These are phyloP conservation scores for Tolypocladium amazonense DNA, from an alignment of 2,329 filamentous ascomycete genomes.

Conservation along the genomic window DNA sequence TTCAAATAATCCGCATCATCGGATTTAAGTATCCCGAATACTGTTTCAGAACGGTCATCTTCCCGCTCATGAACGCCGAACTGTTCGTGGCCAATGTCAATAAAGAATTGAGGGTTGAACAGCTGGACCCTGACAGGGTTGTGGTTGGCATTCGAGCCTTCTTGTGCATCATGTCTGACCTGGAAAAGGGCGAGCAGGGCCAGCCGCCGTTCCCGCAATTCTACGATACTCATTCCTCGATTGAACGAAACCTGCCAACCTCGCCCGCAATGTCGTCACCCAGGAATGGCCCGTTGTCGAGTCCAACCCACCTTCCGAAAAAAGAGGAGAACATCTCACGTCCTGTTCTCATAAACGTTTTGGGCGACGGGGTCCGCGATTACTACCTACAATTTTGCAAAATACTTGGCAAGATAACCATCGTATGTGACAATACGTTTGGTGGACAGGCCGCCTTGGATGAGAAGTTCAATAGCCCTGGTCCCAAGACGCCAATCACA, in stretches of 20 bases:
- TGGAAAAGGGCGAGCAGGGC: slow-evolving; percentile 72
- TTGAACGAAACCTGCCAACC: slow-evolving; percentile 31
- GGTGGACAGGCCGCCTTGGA: slow-evolving; percentile 91
- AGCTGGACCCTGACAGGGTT: slow-evolving; percentile 90
- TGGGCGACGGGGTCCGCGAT: slow-evolving; percentile 69
- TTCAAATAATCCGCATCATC: slow-evolving; percentile 89
- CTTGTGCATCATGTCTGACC: slow-evolving; percentile 81
- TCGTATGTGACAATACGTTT: slow-evolving; percentile 94
- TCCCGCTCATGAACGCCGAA: slow-evolving; percentile 87
- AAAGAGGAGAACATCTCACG: slow-evolving; percentile 57
- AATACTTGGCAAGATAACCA: slow-evolving; percentile 88
- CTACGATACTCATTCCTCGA: slow-evolving; percentile 29
- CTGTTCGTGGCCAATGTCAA: slow-evolving; percentile 65
- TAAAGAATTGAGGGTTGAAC: slow-evolving; percentile 75
- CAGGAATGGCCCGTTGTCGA: slow-evolving; percentile 15
- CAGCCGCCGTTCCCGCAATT: slow-evolving; percentile 75
- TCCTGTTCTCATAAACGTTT: slow-evolving; percentile 47
- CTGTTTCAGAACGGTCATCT: slow-evolving; percentile 88
- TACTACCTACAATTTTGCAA: slow-evolving; percentile 90
- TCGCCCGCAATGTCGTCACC: slow-evolving; percentile 38
- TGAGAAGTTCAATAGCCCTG: slow-evolving; percentile 81
- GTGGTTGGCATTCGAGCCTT: slow-evolving; percentile 96
- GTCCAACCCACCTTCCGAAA: slow-evolving; percentile 18
- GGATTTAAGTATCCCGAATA: slow-evolving; percentile 90
- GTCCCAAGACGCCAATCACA: slow-evolving; percentile 87